A percentile compares a stretch with the other conserved stretches of the same genome.
Conservation (phyloP, 352 stramenopile species). For the Peronospora belbahrii region DNA sequence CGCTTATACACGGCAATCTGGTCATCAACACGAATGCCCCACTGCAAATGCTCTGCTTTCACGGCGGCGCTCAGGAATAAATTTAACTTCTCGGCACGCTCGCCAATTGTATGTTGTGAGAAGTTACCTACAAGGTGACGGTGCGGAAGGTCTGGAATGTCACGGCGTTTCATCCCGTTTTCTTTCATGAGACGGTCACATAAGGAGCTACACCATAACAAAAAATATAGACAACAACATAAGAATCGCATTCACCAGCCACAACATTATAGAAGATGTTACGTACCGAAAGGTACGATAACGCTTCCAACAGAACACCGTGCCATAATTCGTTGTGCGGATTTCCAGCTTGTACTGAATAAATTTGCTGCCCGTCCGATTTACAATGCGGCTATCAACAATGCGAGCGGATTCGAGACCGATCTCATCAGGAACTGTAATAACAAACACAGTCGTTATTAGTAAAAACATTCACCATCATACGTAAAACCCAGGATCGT, state of each 20-base stretch:
- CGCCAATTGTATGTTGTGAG: slow-evolving; percentile 68
- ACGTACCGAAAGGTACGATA: slow-evolving; percentile 84
- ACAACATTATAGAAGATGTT: background rate
- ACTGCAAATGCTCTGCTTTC: slow-evolving; percentile 77
- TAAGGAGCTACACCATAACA: slow-evolving; percentile 38
- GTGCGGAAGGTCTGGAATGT: slow-evolving; percentile 80
- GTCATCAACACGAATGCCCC: slow-evolving; percentile 83
- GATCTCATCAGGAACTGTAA: slow-evolving; percentile 75
- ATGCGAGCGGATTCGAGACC: slow-evolving; percentile 72
- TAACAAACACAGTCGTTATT: slow-evolving; percentile 2
- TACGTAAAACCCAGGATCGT: slow-evolving; percentile 9
- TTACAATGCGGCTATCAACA: slow-evolving; percentile 78
- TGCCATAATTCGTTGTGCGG: slow-evolving; percentile 82
- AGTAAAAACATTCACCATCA: slow-evolving; percentile 12
- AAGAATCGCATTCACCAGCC: background rate
- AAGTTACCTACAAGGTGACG: slow-evolving; percentile 82
- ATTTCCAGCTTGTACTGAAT: slow-evolving; percentile 89
- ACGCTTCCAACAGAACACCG: slow-evolving; percentile 83
- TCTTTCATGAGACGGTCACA: slow-evolving; percentile 84
- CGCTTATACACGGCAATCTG: slow-evolving; percentile 87
- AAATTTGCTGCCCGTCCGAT: slow-evolving; percentile 80
- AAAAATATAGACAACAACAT: background rate
- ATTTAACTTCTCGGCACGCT: slow-evolving; percentile 84
- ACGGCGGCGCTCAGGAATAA: slow-evolving; percentile 70
- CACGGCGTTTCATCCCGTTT: slow-evolving; percentile 68